Evolutionary conservation across 495 filamentous ascomycete species (phyloP).

Genomic region (Penicillium taxi): DNA sequence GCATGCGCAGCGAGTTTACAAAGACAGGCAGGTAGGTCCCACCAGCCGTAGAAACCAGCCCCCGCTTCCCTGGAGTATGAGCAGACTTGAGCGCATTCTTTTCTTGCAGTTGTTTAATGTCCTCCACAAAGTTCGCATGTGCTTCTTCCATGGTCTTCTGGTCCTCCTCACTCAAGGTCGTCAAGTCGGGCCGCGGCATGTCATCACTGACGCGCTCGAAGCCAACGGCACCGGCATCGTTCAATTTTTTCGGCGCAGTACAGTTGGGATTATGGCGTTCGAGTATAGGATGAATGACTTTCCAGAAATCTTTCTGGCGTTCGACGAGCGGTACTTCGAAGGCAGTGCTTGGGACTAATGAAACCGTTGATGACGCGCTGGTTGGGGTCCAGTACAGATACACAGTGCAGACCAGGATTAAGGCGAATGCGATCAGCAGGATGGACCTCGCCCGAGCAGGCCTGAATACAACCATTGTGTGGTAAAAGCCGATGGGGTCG

Average conservation of each 20-base stretch:
- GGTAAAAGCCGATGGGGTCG: too few species aligned
- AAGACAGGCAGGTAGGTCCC: constrained; percentile 39
- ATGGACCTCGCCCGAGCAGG: constrained; percentile 27
- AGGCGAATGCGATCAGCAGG: constrained; percentile 21
- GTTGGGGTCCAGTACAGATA: constrained; percentile 35
- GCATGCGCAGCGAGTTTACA: constrained; percentile 48
- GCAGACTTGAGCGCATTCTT: constrained; percentile 29
- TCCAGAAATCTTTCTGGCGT: constrained; percentile 37
- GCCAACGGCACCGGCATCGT: constrained; percentile 15
- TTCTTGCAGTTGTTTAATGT: constrained; percentile 22
- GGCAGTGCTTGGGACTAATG: constrained; percentile 30
- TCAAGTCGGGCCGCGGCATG: constrained; percentile 28
- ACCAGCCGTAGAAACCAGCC: constrained; percentile 48
- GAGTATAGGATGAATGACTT: constrained; percentile 28
- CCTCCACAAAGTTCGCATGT: constrained; percentile 38
- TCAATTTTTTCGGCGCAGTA: constrained; percentile 21
- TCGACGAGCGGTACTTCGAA: constrained; percentile 31
- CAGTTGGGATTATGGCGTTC: constrained; percentile 26
- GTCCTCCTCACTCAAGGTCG: constrained; percentile 25
- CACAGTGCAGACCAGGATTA: constrained; percentile 30
- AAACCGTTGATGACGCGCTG: constrained; percentile 25
- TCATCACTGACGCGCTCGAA: too few species aligned
- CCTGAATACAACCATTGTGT: constrained; percentile 25
- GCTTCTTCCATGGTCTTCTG: constrained; percentile 29
- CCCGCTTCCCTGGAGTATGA: constrained; percentile 40